These are phyloP conservation scores for Candida freyschussii DNA, from an alignment of 1,139 yeast genomes.

Conservation along the genomic window DNA sequence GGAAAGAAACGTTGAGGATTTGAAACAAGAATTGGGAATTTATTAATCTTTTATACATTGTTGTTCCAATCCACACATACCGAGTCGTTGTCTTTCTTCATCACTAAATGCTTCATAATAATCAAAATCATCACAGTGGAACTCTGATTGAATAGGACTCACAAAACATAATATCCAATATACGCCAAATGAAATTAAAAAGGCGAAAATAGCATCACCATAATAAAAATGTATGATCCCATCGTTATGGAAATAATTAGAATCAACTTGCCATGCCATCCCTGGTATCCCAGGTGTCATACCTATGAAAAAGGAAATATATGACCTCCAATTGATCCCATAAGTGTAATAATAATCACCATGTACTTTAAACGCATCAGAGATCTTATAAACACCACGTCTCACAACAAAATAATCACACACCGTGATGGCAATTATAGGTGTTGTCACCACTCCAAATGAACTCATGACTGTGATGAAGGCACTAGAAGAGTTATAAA, in stretches of 20 bases:
- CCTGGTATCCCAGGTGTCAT: conserved; percentile 43
- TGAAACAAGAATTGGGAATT: conserved; percentile 47
- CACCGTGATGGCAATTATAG: conserved; percentile 30
- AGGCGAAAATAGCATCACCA: conserved; percentile 39
- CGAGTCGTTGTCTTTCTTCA: too few relatives aligned
- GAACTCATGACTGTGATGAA: conserved; percentile 33
- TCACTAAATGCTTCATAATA: conserved; percentile 2
- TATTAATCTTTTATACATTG: conserved; percentile 1
- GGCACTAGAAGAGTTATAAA: conserved; percentile 31
- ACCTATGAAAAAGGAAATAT: conserved; percentile 36
- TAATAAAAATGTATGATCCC: conserved; percentile 39
- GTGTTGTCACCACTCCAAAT: conserved; percentile 31
- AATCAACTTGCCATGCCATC: conserved; percentile 32
- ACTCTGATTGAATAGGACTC: conserved; percentile 34
- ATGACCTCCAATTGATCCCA: conserved; percentile 42
- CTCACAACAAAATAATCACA: conserved; percentile 31
- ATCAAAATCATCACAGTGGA: conserved; percentile 5
- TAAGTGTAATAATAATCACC: conserved; percentile 36
- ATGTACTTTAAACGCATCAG: conserved; percentile 32
- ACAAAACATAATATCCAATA: conserved; percentile 33
- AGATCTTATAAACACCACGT: conserved; percentile 30
- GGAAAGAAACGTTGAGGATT: conserved; percentile 64
- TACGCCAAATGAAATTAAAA: conserved; percentile 35
- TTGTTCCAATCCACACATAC: too few relatives aligned
- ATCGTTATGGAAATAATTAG: conserved; percentile 24